Conservation (phyloP, 257 asterid genomes). For the Capsicum pubescens region DNA sequence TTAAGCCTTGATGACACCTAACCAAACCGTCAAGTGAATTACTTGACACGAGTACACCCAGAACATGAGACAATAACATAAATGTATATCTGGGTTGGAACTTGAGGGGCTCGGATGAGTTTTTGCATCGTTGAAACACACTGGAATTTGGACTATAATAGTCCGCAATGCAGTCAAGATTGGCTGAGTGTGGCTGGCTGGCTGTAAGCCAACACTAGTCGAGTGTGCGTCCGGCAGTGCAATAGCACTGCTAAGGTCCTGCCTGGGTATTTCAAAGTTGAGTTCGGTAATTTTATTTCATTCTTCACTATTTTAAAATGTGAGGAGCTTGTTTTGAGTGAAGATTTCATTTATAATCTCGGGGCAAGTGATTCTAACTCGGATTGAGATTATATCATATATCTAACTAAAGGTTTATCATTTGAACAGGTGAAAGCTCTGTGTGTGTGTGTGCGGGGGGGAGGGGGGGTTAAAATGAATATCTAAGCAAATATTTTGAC, state of each 20-base stretch:
- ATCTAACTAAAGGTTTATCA: background rate
- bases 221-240: background rate
- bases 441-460: too few species aligned
- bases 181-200: background rate
- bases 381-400: background rate
- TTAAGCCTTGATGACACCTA: background rate
- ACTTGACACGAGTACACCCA: background rate
- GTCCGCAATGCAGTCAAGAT: background rate
- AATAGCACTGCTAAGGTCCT: background rate
- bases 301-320: background rate
- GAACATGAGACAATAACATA: background rate
- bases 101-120: background rate
- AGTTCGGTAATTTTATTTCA: background rate
- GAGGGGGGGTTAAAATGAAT: too few species aligned
- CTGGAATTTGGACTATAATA: background rate
- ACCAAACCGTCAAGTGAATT: background rate
- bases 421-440: background rate
- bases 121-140: background rate
- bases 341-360: background rate
- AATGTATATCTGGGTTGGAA: background rate
- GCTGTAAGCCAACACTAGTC: background rate
- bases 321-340: background rate
- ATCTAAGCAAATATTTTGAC: background rate
- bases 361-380: conserved; percentile 1
- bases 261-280: background rate